phyloP scores from a whole-genome alignment of 1,139 yeast genomes.

The Entelexis sorbosivorans region DNA sequence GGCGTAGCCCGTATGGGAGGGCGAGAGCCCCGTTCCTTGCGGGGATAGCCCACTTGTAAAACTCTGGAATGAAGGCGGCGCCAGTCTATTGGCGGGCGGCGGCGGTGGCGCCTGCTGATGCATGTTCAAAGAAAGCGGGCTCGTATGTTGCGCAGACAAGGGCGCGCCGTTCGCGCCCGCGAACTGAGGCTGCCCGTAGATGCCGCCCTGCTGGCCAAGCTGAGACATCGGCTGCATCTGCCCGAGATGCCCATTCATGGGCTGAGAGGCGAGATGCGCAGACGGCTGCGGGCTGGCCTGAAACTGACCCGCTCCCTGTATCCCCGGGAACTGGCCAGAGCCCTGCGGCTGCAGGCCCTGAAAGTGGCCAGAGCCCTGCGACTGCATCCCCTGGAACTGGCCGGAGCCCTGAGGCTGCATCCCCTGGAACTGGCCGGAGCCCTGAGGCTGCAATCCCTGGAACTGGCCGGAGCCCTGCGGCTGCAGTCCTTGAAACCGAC shows the following conservation, averaged over 20 bases:
- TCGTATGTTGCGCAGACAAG: constrained; percentile 13
- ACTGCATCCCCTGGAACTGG: background rate
- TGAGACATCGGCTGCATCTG: background rate
- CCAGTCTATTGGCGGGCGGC: constrained; percentile 1
- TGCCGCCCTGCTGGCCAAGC: background rate
- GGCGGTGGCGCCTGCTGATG: constrained; percentile 11
- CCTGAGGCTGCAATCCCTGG: background rate
- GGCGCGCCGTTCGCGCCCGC: too few species aligned
- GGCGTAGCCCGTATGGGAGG: background rate
- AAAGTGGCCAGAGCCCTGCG: background rate
- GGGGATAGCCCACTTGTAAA: constrained; percentile 1
- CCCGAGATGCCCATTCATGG: background rate
- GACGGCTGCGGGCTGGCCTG: background rate
- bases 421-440: constrained; percentile 3
- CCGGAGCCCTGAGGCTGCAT: constrained; percentile 10
- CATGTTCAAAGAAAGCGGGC: constrained; percentile 11
- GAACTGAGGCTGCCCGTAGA: background rate
- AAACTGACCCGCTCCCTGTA: background rate
- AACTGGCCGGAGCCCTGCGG: background rate
- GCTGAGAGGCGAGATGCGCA: background rate
- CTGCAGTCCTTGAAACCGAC: constrained; percentile 1
- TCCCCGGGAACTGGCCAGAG: background rate
- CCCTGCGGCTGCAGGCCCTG: background rate
- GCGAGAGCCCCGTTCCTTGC: constrained; percentile 6
- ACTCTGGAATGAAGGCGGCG: constrained; percentile 5